These are phyloP conservation scores for Botryotinia calthae DNA, from an alignment of 2,329 filamentous ascomycete species.

Conservation along the genomic window DNA sequence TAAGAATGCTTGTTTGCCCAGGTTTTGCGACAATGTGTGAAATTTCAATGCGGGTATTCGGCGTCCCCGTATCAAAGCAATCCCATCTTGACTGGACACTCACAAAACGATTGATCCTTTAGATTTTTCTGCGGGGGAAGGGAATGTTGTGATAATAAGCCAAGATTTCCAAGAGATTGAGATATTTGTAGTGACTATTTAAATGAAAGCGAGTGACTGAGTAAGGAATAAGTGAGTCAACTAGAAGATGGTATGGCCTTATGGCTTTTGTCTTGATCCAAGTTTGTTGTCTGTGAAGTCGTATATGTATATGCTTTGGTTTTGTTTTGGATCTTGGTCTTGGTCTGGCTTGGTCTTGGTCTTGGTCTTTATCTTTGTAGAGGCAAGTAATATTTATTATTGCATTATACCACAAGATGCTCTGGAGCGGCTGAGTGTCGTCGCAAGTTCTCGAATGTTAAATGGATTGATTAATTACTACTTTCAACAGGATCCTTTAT, in stretches of 20 bases:
- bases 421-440: slow-evolving; percentile 19
- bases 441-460: slow-evolving; percentile 3
- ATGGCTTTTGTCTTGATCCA: background rate
- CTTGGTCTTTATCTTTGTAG: background rate
- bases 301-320: background rate
- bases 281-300: background rate
- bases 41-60: slow-evolving; percentile 1
- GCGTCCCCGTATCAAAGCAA: slow-evolving; percentile 13
- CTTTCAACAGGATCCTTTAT: background rate
- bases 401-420: background rate
- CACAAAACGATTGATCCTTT: background rate
- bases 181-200: background rate
- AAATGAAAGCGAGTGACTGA: background rate
- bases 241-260: background rate
- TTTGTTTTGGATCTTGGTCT: background rate
- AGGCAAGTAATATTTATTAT: background rate
- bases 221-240: background rate
- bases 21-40: slow-evolving; percentile 20
- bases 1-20: slow-evolving; percentile 16
- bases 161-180: background rate
- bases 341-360: background rate
- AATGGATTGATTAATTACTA: slow-evolving; percentile 1
- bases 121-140: slow-evolving; percentile 15
- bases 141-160: slow-evolving; percentile 2
- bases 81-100: background rate